These are phyloP conservation scores for Chlorociboria aeruginascens DNA, from an alignment of 495 filamentous ascomycete species.

Conservation along the genomic window DNA sequence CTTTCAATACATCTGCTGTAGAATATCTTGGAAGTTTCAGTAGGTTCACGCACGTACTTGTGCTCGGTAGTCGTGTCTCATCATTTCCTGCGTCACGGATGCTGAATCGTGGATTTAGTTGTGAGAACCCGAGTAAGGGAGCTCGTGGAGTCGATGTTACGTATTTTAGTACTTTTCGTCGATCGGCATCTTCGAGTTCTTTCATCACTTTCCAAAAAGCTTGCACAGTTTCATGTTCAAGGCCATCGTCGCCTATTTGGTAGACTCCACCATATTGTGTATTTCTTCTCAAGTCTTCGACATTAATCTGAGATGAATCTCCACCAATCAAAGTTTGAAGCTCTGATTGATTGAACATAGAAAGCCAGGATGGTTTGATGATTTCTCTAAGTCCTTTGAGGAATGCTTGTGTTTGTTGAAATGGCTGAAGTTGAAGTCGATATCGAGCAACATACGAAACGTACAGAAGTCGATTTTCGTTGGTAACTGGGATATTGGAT, in stretches of 20 bases:
- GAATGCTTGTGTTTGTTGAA: conserved; percentile 73
- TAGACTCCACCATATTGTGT: conserved; percentile 86
- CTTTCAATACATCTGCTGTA: conserved; percentile 46
- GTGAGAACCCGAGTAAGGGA: conserved; percentile 82
- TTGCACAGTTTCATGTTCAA: conserved; percentile 72
- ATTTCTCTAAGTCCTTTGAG: conserved; percentile 74
- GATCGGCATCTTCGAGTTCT: conserved; percentile 56
- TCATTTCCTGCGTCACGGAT: conserved; percentile 82
- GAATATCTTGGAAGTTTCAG: conserved; percentile 84
- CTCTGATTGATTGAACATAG: conserved; percentile 96
- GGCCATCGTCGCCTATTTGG: conserved; percentile 69
- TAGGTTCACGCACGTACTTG: conserved; percentile 94
- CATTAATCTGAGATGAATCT: conserved; percentile 70
- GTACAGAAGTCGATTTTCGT: conserved; percentile 85
- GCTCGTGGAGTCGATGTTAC: conserved; percentile 89
- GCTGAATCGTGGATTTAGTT: conserved; percentile 75
- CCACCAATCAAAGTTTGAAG: conserved; percentile 88
- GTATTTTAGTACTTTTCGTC: conserved; percentile 83
- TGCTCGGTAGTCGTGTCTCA: conserved; percentile 71
- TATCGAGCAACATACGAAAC: conserved; percentile 84
- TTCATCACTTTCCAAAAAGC: conserved; percentile 92
- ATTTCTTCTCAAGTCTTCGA: conserved; percentile 76
- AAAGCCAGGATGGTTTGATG: conserved; percentile 84
- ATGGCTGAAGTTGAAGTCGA: conserved; percentile 67
- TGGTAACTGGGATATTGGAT: conserved; percentile 70